These are phyloP conservation scores for Trichoderma breve DNA, from an alignment of 2,329 filamentous ascomycete species.

Conservation along the genomic window DNA sequence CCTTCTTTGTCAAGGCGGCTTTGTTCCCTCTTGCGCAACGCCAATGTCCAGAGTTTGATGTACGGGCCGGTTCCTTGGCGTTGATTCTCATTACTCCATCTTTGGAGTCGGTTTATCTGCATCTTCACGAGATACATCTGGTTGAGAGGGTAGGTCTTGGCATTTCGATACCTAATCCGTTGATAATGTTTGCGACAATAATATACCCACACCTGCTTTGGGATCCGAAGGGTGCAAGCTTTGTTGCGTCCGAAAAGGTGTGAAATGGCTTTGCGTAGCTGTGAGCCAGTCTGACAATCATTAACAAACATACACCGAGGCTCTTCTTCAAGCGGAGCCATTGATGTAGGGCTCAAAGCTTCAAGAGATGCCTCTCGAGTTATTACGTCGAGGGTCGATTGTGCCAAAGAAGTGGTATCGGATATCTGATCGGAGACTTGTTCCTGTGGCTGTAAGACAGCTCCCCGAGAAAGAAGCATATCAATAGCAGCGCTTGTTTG, in stretches of 20 bases:
- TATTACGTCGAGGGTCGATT: neutral
- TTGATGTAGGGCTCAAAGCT: neutral
- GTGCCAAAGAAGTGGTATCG: neutral
- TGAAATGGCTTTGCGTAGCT: constrained; percentile 71
- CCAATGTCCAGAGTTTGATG: constrained; percentile 56
- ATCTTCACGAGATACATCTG: constrained; percentile 64
- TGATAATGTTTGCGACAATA: constrained; percentile 84
- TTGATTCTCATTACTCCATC: constrained; percentile 57
- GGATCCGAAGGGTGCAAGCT: constrained; percentile 68
- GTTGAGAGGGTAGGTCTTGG: constrained; percentile 56
- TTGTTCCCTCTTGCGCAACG: constrained; percentile 63
- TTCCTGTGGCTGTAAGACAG: neutral
- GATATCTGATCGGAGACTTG: neutral
- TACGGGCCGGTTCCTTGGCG: constrained; percentile 31
- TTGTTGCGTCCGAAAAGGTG: constrained; percentile 86
- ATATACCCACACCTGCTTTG: constrained; percentile 68
- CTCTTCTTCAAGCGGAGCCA: neutral
- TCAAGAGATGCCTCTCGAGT: neutral
- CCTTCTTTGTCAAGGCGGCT: constrained; percentile 46
- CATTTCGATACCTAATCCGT: constrained; percentile 67
- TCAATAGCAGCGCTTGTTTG: neutral
- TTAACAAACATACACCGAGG: constrained; percentile 54
- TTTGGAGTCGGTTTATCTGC: constrained; percentile 61
- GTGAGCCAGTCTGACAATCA: constrained; percentile 58
- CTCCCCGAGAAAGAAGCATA: neutral